Conservation (phyloP, 306 rosid species). For the Quercus cerris region DNA sequence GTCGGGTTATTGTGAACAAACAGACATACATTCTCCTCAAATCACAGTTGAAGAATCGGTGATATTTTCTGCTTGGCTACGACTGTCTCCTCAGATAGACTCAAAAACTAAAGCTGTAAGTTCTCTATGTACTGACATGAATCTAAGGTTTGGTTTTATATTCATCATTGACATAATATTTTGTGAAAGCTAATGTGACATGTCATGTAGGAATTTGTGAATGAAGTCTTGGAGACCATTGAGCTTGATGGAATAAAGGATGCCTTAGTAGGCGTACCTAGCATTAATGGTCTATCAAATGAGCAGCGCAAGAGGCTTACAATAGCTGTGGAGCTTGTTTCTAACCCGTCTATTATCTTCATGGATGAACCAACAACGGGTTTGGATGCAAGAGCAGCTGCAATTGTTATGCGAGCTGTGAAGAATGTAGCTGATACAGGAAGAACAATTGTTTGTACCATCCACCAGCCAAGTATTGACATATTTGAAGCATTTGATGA, state of each 20-base stretch:
- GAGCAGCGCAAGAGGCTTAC: slow-evolving; percentile 63
- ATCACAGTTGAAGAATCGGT: slow-evolving; percentile 1
- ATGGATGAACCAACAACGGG: slow-evolving; percentile 73
- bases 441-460: slow-evolving; percentile 56
- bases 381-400: slow-evolving; percentile 60
- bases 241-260: slow-evolving; percentile 55
- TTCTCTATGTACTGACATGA: neutral
- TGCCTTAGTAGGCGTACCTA: slow-evolving; percentile 44
- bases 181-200: too few species aligned
- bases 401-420: slow-evolving; percentile 61
- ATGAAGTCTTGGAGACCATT: slow-evolving; percentile 54
- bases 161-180: neutral
- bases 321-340: slow-evolving; percentile 57
- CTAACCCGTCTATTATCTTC: slow-evolving; percentile 64
- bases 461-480: slow-evolving; percentile 65
- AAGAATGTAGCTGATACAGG: slow-evolving; percentile 61
- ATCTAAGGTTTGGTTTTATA: neutral
- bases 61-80: slow-evolving; percentile 6
- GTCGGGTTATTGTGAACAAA: slow-evolving; percentile 2
- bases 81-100: neutral
- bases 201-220: slow-evolving; percentile 44
- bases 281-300: slow-evolving; percentile 52
- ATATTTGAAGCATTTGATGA: slow-evolving; percentile 69
- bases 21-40: neutral
- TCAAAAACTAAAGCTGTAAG: slow-evolving; percentile 4